Conservation (phyloP, 2,329 filamentous ascomycete genomes). For the Xylaria sp. region DNA sequence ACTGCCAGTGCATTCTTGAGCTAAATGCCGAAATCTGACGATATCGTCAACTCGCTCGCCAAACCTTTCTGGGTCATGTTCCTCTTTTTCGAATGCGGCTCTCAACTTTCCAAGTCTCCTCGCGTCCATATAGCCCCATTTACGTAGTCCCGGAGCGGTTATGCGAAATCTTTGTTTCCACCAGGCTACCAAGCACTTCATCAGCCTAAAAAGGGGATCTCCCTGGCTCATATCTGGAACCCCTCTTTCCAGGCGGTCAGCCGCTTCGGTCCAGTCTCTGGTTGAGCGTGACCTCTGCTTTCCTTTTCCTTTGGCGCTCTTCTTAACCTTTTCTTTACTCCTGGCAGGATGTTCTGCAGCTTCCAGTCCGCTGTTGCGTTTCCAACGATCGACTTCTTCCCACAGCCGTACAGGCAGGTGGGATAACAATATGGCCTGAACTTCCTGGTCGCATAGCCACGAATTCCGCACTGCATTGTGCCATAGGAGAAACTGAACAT, state of each 20-base stretch:
- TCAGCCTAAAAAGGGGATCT: slow-evolving; percentile 80
- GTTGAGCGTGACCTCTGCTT: slow-evolving; percentile 51
- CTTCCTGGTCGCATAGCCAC: slow-evolving; percentile 81
- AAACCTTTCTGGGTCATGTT: slow-evolving; percentile 71
- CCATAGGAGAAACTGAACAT: slow-evolving; percentile 88
- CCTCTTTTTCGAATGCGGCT: slow-evolving; percentile 73
- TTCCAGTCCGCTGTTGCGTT: slow-evolving; percentile 72
- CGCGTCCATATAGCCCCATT: slow-evolving; percentile 87
- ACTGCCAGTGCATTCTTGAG: slow-evolving; percentile 79
- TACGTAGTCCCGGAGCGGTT: slow-evolving; percentile 83
- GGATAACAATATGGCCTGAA: slow-evolving; percentile 81
- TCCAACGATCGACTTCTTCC: slow-evolving; percentile 80
- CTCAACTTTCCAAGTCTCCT: slow-evolving; percentile 78
- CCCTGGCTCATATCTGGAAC: slow-evolving; percentile 82
- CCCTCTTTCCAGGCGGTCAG: slow-evolving; percentile 75
- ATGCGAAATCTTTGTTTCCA: slow-evolving; percentile 89
- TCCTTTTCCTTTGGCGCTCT: slow-evolving; percentile 51
- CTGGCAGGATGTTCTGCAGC: slow-evolving; percentile 52
- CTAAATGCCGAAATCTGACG: slow-evolving; percentile 74
- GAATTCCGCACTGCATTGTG: slow-evolving; percentile 88
- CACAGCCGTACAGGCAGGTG: slow-evolving; percentile 75
- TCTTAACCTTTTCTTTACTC: slow-evolving; percentile 52
- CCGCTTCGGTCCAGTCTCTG: slow-evolving; percentile 78
- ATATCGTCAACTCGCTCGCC: slow-evolving; percentile 80
- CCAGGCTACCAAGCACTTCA: slow-evolving; percentile 81